A percentile compares a stretch with the other conserved stretches of the same genome.
These are phyloP conservation scores for Ganoderma multipileum DNA, from an alignment of 1,284 basidiomycete species.

Conservation along the genomic window DNA sequence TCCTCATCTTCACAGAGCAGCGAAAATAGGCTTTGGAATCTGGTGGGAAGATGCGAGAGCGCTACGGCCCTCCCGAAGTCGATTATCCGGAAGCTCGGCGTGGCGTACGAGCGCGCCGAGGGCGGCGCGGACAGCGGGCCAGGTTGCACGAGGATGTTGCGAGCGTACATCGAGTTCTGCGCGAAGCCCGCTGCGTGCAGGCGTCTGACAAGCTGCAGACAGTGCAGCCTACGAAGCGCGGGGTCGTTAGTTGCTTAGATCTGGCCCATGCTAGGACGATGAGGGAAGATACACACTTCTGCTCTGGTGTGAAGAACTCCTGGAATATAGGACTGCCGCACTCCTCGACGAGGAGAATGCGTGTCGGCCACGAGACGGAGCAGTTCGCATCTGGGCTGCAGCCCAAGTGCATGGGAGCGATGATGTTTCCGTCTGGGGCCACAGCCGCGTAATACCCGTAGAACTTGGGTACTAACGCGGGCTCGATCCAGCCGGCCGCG, in stretches of 20 bases:
- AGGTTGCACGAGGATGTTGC: slow-evolving; percentile 54
- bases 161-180: slow-evolving; percentile 48
- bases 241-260: not conserved
- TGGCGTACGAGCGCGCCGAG: slow-evolving; percentile 24
- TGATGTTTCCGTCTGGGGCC: slow-evolving; percentile 15
- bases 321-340: slow-evolving; percentile 48
- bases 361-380: slow-evolving; percentile 36
- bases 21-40: not conserved
- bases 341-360: slow-evolving; percentile 56
- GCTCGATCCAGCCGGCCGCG: not conserved
- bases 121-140: slow-evolving; percentile 48
- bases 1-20: not conserved
- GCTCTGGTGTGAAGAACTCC: not conserved
- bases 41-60: not conserved
- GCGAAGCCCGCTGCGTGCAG: slow-evolving; percentile 49
- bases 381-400: slow-evolving; percentile 2
- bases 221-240: slow-evolving; percentile 39
- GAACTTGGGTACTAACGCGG: slow-evolving; percentile 57
- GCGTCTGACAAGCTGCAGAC: slow-evolving; percentile 46
- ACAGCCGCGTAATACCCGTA: slow-evolving; percentile 56
- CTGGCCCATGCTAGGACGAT: not conserved
- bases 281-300: not conserved
- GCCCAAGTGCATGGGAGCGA: not conserved
- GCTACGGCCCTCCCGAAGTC: slow-evolving; percentile 50
- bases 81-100: slow-evolving; percentile 53